Conservation (phyloP, 352 stramenopile genomes). For the Pythium aphanidermatum region DNA sequence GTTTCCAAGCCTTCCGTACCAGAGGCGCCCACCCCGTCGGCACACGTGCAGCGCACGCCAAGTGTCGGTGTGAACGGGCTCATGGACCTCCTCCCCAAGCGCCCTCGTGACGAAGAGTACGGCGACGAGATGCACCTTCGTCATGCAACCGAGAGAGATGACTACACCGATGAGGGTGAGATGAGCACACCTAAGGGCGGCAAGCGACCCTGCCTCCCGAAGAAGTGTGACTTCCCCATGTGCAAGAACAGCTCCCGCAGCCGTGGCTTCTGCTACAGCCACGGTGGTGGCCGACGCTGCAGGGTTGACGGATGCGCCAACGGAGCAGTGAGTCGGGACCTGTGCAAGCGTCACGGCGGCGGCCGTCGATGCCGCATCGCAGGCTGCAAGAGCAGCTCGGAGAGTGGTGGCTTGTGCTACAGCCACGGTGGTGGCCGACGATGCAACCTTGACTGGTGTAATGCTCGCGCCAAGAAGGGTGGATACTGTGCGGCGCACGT, state of each 20-base stretch:
- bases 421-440: slow-evolving; percentile 63
- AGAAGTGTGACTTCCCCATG: slow-evolving; percentile 82
- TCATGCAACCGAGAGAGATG: slow-evolving; percentile 3
- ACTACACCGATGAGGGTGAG: slow-evolving; percentile 8
- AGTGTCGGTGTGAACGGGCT: not conserved
- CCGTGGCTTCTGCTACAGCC: slow-evolving; percentile 76
- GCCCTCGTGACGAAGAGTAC: slow-evolving; percentile 8
- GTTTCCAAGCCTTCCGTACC: slow-evolving; percentile 10
- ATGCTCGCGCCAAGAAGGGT: slow-evolving; percentile 66
- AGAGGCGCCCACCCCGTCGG: slow-evolving; percentile 6
- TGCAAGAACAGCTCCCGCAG: slow-evolving; percentile 79
- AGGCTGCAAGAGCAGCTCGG: slow-evolving; percentile 65
- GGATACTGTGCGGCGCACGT: slow-evolving; percentile 57
- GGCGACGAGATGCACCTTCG: slow-evolving; percentile 6
- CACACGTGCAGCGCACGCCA: slow-evolving; percentile 12
- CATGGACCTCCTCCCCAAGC: slow-evolving; percentile 13
- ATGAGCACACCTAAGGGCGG: not conserved
- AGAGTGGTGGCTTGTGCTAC: slow-evolving; percentile 74
- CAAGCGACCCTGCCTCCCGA: slow-evolving; percentile 67
- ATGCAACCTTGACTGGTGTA: slow-evolving; percentile 64
- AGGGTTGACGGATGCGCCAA: slow-evolving; percentile 63
- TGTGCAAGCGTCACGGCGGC: slow-evolving; percentile 78
- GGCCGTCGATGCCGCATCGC: slow-evolving; percentile 55
- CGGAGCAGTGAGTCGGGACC: slow-evolving; percentile 66
- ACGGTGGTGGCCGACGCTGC: slow-evolving; percentile 59